Conservation (phyloP, 2,329 filamentous ascomycete species). For the Fonsecaea erecta region DNA sequence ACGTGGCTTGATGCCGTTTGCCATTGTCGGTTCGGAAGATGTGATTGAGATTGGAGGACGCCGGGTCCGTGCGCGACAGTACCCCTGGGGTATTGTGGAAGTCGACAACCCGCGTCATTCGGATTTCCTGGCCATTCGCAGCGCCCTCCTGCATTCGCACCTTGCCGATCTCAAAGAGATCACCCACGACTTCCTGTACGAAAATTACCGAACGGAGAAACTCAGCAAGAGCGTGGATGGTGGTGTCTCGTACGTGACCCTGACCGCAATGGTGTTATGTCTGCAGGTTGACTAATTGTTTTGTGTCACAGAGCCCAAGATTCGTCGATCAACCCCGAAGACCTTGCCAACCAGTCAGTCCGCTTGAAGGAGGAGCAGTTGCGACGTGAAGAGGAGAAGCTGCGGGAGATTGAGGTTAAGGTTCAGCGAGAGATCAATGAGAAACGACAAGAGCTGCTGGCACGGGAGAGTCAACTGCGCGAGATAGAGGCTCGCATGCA, state of each 20-base stretch:
- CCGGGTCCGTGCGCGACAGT: slow-evolving; percentile 91
- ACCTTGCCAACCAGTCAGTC: slow-evolving; percentile 94
- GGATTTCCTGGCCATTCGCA: slow-evolving; percentile 96
- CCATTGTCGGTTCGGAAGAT: slow-evolving; percentile 97
- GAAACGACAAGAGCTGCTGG: slow-evolving; percentile 97
- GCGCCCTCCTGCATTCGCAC: slow-evolving; percentile 95
- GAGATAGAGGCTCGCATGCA: slow-evolving; percentile 99
- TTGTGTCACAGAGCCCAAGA: slow-evolving; percentile 59
- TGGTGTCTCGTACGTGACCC: slow-evolving; percentile 74
- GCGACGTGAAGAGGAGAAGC: slow-evolving; percentile 98
- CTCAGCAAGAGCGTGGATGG: slow-evolving; percentile 98
- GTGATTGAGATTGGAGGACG: slow-evolving; percentile 91
- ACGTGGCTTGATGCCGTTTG: slow-evolving; percentile 96
- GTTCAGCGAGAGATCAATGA: slow-evolving; percentile 99
- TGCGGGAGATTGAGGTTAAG: slow-evolving; percentile 99
- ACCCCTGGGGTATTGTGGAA: slow-evolving; percentile 98
- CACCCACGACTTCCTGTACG: slow-evolving; percentile 99
- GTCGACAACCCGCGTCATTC: slow-evolving; percentile 99
- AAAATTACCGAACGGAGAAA: slow-evolving; percentile 99
- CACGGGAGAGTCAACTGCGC: slow-evolving; percentile 96
- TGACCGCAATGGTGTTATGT: slow-evolving; percentile 24
- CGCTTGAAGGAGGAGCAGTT: slow-evolving; percentile 99
- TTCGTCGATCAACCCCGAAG: slow-evolving; percentile 96
- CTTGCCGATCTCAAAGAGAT: slow-evolving; percentile 99
- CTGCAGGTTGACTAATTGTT: slow-evolving; percentile 30